Evolutionary conservation across 129 eudicot species (phyloP).

Genomic region (Pittosporum tobira): DNA sequence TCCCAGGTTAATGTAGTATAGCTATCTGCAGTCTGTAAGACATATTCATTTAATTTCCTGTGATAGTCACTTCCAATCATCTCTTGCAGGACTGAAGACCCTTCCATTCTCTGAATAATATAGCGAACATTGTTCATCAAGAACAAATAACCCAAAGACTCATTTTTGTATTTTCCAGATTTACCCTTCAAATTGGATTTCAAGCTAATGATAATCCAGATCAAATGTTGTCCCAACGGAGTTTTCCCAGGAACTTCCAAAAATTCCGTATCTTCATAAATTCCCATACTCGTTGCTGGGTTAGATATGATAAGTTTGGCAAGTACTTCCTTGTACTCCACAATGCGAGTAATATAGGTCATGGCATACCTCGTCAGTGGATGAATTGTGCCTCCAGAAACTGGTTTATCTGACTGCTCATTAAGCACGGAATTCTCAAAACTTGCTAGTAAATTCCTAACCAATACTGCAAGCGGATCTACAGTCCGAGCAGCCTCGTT

Average conservation of each 20-base stretch:
- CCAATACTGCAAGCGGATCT: slow-evolving; percentile 11
- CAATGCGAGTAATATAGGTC: slow-evolving; percentile 8
- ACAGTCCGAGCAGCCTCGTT: neutral
- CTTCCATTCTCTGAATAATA: slow-evolving; percentile 18
- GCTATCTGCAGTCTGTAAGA: neutral
- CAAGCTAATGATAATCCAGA: slow-evolving; percentile 25
- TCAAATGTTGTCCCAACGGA: slow-evolving; percentile 21
- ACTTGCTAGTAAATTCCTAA: slow-evolving; percentile 3
- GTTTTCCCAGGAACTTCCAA: neutral
- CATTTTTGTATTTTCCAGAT: slow-evolving; percentile 3
- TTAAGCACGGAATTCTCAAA: slow-evolving; percentile 19
- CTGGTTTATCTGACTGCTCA: slow-evolving; percentile 10
- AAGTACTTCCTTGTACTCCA: slow-evolving; percentile 15
- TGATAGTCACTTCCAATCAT: slow-evolving; percentile 14
- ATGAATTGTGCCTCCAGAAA: slow-evolving; percentile 16
- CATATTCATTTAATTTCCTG: slow-evolving; percentile 2
- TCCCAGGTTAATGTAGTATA: slow-evolving; percentile 8
- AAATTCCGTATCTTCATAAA: neutral
- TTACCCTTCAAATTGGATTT: slow-evolving; percentile 18
- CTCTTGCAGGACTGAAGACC: slow-evolving; percentile 8
- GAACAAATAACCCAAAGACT: slow-evolving; percentile 14
- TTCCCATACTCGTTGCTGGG: slow-evolving; percentile 11
- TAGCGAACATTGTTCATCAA: slow-evolving; percentile 29
- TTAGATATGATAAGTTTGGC: slow-evolving; percentile 6
- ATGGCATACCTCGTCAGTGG: slow-evolving; percentile 18